Evolutionary conservation across 2,329 filamentous ascomycete species (phyloP).

Genomic region (Colletotrichum sp.): DNA sequence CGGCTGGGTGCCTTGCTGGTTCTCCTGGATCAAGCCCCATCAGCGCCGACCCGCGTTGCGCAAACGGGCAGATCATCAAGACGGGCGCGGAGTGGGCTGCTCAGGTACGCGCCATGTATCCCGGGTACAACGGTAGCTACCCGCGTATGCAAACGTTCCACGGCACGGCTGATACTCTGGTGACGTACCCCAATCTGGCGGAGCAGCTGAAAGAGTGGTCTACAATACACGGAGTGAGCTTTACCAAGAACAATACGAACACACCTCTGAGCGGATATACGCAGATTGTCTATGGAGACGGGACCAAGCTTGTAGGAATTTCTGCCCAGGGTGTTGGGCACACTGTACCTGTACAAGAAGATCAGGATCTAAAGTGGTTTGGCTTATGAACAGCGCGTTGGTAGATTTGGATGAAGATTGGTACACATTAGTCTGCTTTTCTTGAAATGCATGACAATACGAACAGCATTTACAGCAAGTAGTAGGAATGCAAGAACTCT

Average conservation of each 20-base stretch:
- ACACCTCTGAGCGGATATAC: constrained; percentile 33
- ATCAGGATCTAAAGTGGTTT: constrained; percentile 23
- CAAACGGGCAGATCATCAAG: constrained; percentile 41
- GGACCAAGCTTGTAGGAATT: constrained; percentile 34
- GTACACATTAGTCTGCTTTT: not conserved
- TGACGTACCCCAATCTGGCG: constrained; percentile 33
- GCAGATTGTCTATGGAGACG: constrained; percentile 36
- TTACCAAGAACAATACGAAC: constrained; percentile 28
- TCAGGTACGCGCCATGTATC: constrained; percentile 38
- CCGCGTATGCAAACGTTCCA: constrained; percentile 36
- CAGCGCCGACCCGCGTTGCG: constrained; percentile 40
- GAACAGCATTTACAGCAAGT: not conserved
- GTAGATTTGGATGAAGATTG: not conserved
- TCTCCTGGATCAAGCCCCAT: constrained; percentile 23
- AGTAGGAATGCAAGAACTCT: not conserved
- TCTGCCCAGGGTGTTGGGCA: constrained; percentile 33
- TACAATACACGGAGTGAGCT: constrained; percentile 22
- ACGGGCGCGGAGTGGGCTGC: constrained; percentile 49
- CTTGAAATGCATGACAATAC: not conserved
- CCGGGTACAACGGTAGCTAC: constrained; percentile 33
- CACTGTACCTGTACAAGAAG: constrained; percentile 30
- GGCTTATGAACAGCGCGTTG: constrained; percentile 6
- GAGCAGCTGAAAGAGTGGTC: constrained; percentile 27
- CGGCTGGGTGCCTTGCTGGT: constrained; percentile 34
- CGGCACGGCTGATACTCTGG: constrained; percentile 37